Base-by-base conservation (phyloP, 352 stramenopile species). In the Globisporangium megalacanthum region DNA sequence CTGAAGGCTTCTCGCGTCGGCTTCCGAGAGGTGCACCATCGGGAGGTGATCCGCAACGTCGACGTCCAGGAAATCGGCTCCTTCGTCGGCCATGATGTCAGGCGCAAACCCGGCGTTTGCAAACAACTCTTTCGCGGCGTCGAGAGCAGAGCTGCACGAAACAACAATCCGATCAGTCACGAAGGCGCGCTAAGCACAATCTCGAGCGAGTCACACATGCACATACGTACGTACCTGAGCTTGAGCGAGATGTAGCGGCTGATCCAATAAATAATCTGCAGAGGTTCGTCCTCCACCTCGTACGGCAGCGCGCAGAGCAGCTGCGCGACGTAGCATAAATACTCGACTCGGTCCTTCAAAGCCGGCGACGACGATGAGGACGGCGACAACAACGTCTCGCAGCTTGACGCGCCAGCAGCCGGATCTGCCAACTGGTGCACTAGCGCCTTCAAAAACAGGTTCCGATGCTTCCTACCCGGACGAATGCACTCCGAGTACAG, bases 251-350 rank as follows among this genome's bases (percentile, higher is more conserved):
- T 73, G 54, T 80, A 79, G 52, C 83, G 86, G 60, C 93, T 93
- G 66, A 94, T 89, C 55, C 75, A 72, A 73, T 94, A 92, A 72
- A 95, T 92, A 73, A 95, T 68, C 61, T 85, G 87, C 20, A 95
- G 69, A 46, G 83, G 86, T 42, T 95, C 84, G 39, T 95, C 80
- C 33, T 94, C 82, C 36, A 89, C 61, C 22, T 90, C 79, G 52
- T 88, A 95, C 31, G 86, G 84, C 41, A 95, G 65, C 10, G 76
- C 69, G 9, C 77, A 69, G 19, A 95, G 55, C 9, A 95, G 60
- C 49, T 89, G 68, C 8, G 81, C 68, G 31, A 94, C 22, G 63
- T 92, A 95, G 60, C 63, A 79, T 56, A 93, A 69, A 73, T 91
- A 94, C 41, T 88, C 77, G 39, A 93, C 58, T 8, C 52, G 74